Conservation (phyloP, 2,329 filamentous ascomycete species). For the Harringtonia aguacate region DNA sequence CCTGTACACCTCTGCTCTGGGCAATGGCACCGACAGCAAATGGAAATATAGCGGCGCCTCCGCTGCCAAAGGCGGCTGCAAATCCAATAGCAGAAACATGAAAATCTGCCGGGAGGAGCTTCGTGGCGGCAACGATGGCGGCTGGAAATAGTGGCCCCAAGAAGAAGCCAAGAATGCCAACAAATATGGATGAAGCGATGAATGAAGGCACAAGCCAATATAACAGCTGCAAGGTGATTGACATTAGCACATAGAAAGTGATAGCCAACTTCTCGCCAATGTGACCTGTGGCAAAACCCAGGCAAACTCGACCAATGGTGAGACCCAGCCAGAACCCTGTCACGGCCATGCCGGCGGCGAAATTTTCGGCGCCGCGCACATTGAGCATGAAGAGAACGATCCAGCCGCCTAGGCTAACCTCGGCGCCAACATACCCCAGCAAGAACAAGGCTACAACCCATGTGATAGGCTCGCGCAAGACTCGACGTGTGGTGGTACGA, state of each 20-base stretch:
- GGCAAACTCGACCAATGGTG: conserved; percentile 58
- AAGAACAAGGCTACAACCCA: conserved; percentile 69
- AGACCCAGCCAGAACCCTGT: conserved; percentile 81
- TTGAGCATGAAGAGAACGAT: conserved; percentile 81
- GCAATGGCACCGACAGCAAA: conserved; percentile 61
- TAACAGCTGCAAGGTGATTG: conserved; percentile 55
- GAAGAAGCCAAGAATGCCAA: conserved; percentile 66
- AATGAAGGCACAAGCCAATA: conserved; percentile 78
- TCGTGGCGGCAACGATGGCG: conserved; percentile 61
- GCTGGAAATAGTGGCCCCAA: conserved; percentile 71
- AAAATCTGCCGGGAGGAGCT: conserved; percentile 59
- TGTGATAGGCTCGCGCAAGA: conserved; percentile 43
- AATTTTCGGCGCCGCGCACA: conserved; percentile 56
- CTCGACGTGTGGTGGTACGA: conserved; percentile 32
- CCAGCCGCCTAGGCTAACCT: conserved; percentile 57
- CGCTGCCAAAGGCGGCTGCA: conserved; percentile 64
- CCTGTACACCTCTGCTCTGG: conserved; percentile 41
- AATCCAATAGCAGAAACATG: conserved; percentile 79
- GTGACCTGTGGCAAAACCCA: conserved; percentile 67
- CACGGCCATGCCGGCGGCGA: conserved; percentile 63
- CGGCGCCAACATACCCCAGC: conserved; percentile 67
- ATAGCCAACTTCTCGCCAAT: conserved; percentile 62
- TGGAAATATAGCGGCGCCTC: conserved; percentile 57
- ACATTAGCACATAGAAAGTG: conserved; percentile 50
- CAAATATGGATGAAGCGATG: conserved; percentile 60